Evolutionary conservation across 2,329 filamentous ascomycete species (phyloP), one percentile per base, ranked within the genome.

Genomic region (Plenodomus lindquistii): DNA sequence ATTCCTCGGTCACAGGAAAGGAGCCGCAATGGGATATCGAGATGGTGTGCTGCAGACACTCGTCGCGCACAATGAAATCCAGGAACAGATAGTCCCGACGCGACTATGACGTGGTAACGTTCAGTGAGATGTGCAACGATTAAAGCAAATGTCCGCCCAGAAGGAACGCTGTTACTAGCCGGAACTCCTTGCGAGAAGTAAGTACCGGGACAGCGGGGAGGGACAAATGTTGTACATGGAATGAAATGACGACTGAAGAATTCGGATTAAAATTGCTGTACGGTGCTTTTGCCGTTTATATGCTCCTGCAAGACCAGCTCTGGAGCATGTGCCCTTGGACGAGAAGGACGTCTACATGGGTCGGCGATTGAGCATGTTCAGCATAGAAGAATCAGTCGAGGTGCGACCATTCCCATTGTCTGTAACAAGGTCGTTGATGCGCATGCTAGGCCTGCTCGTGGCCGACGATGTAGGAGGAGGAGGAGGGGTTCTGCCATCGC

Each of bases 341-440:
- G 18, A 36, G 44, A 39, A 39, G 37, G 29, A 31, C 21, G 22
- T 56, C 57, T 69, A 70, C 66, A 70, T 67, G 48, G 67, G 67
- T 51, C 70, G 67, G 49, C 69, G 66, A 49, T 74, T 74, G 42
- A 75, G 67, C 63, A 71, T 71, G 57, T 71, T 74, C 39, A 76
- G 67, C 73, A 76, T 76, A 48, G 70, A 67, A 37, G 70, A 73
- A 55, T 76, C 73, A 48, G 72, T 73, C 31, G 70, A 69, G 60
- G 70, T 76, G 55, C 73, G 63, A 47, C 61, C 63, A 31, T 63
- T 63, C 22, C 67, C 66, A 44, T 61, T 71, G 48, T 70, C 70
- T 55, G 59, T 72, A 24, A 75, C 72, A 15, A 74, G 69, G 39
- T 73, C 70, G 48, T 68, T 73, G 62, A 73, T 75, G 49, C 71